Percentiles rank a stretch among this genome's conserved stretches.
Evolutionary conservation across 2,329 filamentous ascomycete species (phyloP).

Genomic region (Xylaria sp.): DNA sequence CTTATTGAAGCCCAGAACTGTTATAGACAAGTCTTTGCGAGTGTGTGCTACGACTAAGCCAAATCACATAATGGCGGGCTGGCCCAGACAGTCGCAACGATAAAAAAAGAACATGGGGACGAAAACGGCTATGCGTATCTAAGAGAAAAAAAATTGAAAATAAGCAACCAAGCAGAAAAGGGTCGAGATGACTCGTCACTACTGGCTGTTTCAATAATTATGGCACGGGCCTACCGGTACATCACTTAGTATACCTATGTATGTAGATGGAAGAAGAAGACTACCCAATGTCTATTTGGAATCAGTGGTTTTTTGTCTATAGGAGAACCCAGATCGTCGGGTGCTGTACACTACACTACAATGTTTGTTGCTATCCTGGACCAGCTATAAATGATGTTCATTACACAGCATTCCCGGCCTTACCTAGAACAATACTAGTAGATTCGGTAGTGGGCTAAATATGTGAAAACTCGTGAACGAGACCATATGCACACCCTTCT

Average conservation of each 20-base stretch:
- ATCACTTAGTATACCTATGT: too few relatives aligned
- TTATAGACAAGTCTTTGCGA: constrained; percentile 7
- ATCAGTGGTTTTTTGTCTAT: not conserved
- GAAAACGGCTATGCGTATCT: not conserved
- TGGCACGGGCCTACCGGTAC: not conserved
- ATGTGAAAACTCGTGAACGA: constrained; percentile 34
- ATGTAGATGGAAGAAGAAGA: too few relatives aligned
- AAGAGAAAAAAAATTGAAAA: not conserved
- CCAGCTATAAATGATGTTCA: not conserved
- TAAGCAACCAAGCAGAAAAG: not conserved
- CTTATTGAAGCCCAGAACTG: constrained; percentile 8
- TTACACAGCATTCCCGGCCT: constrained; percentile 4
- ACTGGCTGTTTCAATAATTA: constrained; percentile 7
- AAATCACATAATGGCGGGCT: not conserved
- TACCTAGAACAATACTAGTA: not conserved
- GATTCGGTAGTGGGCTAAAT: constrained; percentile 15
- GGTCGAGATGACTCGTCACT: constrained; percentile 1
- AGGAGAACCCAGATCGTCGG: constrained; percentile 7
- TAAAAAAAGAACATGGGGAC: not conserved
- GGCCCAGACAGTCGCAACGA: not conserved
- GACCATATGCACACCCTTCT: constrained; percentile 28
- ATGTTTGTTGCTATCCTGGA: not conserved
- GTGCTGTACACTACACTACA: too few relatives aligned
- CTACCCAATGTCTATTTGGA: too few relatives aligned
- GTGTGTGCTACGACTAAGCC: constrained; percentile 14